phyloP scores from a whole-genome alignment of 495 filamentous ascomycete species.

The Emericellopsis terricola region DNA sequence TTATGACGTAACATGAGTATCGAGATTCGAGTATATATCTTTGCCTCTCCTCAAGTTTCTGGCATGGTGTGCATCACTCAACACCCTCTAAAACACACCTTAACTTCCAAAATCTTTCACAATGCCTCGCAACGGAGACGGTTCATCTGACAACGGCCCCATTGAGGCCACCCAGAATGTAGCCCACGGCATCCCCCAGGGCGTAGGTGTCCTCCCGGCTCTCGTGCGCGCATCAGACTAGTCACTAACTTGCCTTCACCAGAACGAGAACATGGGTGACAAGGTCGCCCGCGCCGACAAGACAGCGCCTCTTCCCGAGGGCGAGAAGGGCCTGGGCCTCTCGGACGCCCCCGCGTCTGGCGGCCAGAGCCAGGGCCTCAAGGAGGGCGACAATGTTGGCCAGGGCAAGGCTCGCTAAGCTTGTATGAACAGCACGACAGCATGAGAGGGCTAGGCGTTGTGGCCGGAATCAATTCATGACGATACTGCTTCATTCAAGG shows the following conservation, averaged over 20 bases:
- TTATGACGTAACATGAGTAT: no score
- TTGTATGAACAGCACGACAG: no score
- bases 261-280: slow-evolving; percentile 4
- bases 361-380: slow-evolving; percentile 13
- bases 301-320: slow-evolving; percentile 18
- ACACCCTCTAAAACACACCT: neutral
- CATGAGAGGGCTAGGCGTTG: no score
- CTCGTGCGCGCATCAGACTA: neutral
- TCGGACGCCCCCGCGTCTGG: slow-evolving; percentile 11
- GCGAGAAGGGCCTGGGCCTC: slow-evolving; percentile 15
- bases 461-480: no score
- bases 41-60: no score
- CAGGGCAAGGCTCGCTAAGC: no score
- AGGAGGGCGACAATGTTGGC: slow-evolving; percentile 9
- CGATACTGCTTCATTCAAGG: no score
- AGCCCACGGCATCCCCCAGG: slow-evolving; percentile 17
- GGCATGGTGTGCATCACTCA: no score
- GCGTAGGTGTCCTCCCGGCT: slow-evolving; percentile 5
- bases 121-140: slow-evolving; percentile 22
- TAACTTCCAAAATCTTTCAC: slow-evolving; percentile 2
- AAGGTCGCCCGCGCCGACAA: slow-evolving; percentile 19
- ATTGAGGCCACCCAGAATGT: slow-evolving; percentile 16
- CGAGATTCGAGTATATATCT: no score
- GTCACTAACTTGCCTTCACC: neutral
- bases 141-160: slow-evolving; percentile 15